phyloP scores from a whole-genome alignment of 495 filamentous ascomycete genomes.

The Penicillium ucsense region DNA sequence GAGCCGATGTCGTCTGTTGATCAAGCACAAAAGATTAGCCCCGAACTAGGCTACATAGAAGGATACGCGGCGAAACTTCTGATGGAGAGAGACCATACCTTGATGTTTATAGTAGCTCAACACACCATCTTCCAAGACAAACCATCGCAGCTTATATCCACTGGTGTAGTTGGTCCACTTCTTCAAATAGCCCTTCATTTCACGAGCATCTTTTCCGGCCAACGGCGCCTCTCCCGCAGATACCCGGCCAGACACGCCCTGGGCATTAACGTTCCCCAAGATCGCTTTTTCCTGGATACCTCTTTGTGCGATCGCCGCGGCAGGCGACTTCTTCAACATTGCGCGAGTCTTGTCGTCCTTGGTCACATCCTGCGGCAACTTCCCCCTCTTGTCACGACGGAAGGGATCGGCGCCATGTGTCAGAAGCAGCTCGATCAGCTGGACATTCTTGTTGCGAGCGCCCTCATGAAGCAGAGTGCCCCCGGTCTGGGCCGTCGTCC shows the following conservation, averaged over 20 bases:
- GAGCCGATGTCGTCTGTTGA: conserved; percentile 55
- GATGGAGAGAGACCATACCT: conserved; percentile 30
- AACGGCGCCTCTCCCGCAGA: conserved; percentile 50
- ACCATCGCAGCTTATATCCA: conserved; percentile 95
- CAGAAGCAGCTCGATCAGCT: conserved; percentile 77
- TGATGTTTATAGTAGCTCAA: conserved; percentile 99
- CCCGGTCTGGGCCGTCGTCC: conserved; percentile 59
- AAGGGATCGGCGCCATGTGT: conserved; percentile 98
- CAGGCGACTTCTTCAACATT: conserved; percentile 88
- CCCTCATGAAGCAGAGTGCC: conserved; percentile 92
- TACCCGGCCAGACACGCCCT: conserved; percentile 43
- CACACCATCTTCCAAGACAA: conserved; percentile 94
- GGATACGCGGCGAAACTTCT: background rate
- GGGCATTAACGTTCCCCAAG: conserved; percentile 61
- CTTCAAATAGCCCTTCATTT: conserved; percentile 97
- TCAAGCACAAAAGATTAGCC: conserved; percentile 1
- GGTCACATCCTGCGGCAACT: conserved; percentile 91
- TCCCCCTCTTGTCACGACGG: conserved; percentile 85
- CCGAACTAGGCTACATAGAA: background rate
- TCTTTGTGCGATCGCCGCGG: conserved; percentile 85
- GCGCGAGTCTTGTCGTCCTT: conserved; percentile 84
- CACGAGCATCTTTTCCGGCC: conserved; percentile 74
- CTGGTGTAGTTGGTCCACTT: conserved; percentile 99
- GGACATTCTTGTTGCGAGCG: conserved; percentile 72
- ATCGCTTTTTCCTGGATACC: conserved; percentile 96